Evolutionary conservation across 305 asterid genomes (phyloP).

Genomic region (Fraxinus latifolia): DNA sequence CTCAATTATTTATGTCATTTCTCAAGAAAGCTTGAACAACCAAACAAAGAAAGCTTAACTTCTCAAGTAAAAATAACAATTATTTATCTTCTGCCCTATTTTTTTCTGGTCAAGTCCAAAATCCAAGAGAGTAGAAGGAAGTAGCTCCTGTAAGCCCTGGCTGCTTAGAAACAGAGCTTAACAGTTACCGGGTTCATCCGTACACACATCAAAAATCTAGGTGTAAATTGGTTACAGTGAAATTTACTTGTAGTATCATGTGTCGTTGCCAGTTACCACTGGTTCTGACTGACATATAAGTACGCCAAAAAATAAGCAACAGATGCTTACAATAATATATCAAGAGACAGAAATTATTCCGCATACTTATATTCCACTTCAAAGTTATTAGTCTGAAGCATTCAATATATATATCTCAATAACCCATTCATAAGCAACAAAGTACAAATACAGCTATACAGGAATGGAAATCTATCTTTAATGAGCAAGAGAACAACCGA

Average conservation of each 20-base stretch:
- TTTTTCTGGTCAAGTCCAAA: no score
- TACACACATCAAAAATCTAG: not conserved
- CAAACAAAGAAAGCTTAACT: not conserved
- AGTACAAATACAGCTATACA: not conserved
- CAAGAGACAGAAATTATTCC: not conserved
- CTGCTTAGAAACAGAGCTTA: not conserved
- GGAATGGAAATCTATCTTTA: not conserved
- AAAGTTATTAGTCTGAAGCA: not conserved
- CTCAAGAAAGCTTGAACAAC: not conserved
- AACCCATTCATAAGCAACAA: not conserved
- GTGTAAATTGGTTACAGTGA: not conserved
- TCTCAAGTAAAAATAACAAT: not conserved
- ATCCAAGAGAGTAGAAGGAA: no score
- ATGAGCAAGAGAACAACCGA: not conserved
- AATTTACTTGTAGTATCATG: not conserved
- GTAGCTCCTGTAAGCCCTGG: not conserved
- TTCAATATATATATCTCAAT: not conserved
- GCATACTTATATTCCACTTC: not conserved
- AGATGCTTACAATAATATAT: not conserved
- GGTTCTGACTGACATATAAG: not conserved
- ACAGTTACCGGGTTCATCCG: not conserved
- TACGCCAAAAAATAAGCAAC: not conserved
- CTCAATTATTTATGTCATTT: not conserved
- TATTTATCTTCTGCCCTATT: not conserved
- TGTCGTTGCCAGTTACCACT: no score